phyloP scores from a whole-genome alignment of 176 grass and related monocot genomes.

The Puccinellia tenuiflora region DNA sequence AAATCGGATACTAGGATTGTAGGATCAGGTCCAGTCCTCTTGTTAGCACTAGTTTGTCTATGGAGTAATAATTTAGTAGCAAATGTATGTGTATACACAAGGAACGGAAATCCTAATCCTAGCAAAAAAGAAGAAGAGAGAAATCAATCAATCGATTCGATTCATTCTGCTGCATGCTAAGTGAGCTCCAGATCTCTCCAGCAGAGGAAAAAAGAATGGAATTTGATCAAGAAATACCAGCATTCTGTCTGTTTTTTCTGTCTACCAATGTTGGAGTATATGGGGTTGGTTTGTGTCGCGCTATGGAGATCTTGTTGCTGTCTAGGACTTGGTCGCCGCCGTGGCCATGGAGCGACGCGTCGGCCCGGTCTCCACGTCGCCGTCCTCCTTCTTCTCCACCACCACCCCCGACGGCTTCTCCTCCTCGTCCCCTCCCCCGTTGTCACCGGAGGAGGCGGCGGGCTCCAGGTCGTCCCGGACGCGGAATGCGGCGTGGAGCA shows the following conservation, averaged over 20 bases:
- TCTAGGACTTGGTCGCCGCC: not conserved
- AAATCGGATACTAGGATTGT: not conserved
- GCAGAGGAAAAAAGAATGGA: not conserved
- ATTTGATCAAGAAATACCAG: not conserved
- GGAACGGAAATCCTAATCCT: not conserved
- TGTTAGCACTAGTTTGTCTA: not conserved
- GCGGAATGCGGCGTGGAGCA: conserved; percentile 52
- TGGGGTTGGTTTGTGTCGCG: not conserved
- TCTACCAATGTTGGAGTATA: not conserved
- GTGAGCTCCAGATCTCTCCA: not conserved
- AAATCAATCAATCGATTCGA: not conserved
- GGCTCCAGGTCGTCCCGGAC: conserved; percentile 47
- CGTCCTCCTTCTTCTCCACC: conserved; percentile 59
- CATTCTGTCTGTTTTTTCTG: not conserved
- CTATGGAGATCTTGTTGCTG: not conserved
- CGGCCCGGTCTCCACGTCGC: conserved; percentile 22
- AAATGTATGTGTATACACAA: not conserved
- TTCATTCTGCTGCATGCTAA: not conserved
- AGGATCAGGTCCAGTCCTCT: not conserved
- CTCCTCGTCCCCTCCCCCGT: not conserved
- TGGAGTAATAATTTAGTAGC: not conserved
- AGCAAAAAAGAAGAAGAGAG: not conserved
- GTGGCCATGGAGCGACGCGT: conserved; percentile 3
- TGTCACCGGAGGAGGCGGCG: not conserved
- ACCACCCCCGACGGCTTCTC: conserved; percentile 18